These are phyloP conservation scores for Xylariaceae sp. DNA, from an alignment of 2,329 filamentous ascomycete genomes.

Conservation along the genomic window DNA sequence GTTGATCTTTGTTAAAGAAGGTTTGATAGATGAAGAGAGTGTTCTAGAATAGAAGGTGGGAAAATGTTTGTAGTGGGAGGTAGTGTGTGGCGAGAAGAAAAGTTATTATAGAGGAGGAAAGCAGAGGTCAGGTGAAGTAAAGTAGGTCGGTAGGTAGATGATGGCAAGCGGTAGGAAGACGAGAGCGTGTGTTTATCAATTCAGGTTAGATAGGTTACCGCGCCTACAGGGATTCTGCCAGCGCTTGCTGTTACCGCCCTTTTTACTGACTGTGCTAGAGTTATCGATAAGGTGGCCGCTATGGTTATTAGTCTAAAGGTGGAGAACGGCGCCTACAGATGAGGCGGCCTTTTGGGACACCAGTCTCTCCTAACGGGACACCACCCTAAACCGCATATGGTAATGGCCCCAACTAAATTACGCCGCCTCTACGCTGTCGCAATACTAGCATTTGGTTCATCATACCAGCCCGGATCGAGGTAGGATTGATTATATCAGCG, in stretches of 20 bases:
- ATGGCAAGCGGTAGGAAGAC: not conserved
- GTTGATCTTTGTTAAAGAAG: not conserved
- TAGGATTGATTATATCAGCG: no score
- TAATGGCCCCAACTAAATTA: no score
- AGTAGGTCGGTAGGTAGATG: not conserved
- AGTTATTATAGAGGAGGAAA: slow-evolving; percentile 10
- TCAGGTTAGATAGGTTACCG: slow-evolving; percentile 13
- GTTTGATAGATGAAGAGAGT: slow-evolving; percentile 1
- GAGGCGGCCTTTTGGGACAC: no score
- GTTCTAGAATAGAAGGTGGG: not conserved
- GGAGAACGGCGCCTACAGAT: no score
- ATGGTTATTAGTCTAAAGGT: not conserved
- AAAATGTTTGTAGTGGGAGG: slow-evolving; percentile 8
- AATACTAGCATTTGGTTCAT: no score
- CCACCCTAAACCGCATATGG: no score
- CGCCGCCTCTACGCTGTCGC: no score
- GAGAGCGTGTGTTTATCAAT: not conserved
- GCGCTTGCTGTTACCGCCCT: slow-evolving; percentile 7
- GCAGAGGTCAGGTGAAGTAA: not conserved
- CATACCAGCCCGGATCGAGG: no score
- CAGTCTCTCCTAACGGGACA: no score
- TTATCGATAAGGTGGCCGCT: slow-evolving; percentile 14
- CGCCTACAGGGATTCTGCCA: slow-evolving; percentile 12
- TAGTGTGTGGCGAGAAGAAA: slow-evolving; percentile 20
- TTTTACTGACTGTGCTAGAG: not conserved